These are phyloP conservation scores for Termitomyces sp. DNA, from an alignment of 768 basidiomycete species.

Conservation along the genomic window DNA sequence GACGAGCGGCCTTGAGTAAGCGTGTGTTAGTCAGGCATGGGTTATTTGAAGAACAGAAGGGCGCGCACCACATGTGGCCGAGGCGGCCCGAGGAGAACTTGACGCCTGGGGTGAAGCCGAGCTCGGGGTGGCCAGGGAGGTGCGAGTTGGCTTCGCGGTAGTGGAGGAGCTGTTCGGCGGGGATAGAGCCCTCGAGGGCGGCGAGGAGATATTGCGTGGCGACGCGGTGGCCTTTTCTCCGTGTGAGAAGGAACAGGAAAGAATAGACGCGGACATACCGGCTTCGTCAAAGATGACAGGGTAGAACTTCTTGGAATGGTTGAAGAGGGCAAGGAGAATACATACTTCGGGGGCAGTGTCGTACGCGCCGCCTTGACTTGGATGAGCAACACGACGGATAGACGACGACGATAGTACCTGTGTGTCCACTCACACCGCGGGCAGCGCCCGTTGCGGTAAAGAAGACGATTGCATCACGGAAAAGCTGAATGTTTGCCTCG, in stretches of 20 bases:
- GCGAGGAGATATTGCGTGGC: conserved; percentile 86
- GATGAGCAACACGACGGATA: not conserved
- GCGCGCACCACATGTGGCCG: conserved; percentile 75
- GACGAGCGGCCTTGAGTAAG: conserved; percentile 54
- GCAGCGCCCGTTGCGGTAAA: conserved; percentile 87
- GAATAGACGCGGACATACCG: conserved; percentile 37
- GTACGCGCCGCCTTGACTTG: conserved; percentile 47
- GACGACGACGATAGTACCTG: conserved; percentile 30
- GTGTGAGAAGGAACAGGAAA: not conserved
- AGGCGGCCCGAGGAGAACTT: conserved; percentile 93
- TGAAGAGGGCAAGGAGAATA: conserved; percentile 71
- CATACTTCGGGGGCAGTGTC: conserved; percentile 84
- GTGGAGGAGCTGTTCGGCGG: conserved; percentile 72
- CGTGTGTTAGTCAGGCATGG: too few species aligned
- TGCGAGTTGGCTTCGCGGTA: conserved; percentile 85
- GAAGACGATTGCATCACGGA: conserved; percentile 80
- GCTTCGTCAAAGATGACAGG: conserved; percentile 80
- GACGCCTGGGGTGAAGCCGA: conserved; percentile 87
- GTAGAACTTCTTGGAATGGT: conserved; percentile 54
- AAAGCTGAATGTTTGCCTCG: conserved; percentile 67
- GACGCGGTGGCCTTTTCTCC: conserved; percentile 72
- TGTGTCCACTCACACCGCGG: conserved; percentile 83
- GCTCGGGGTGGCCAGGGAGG: conserved; percentile 85
- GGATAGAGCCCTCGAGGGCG: conserved; percentile 67
- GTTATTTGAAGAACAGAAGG: not conserved